Evolutionary conservation across 306 rosid species (phyloP), one percentile per base, ranked within the genome.

Genomic region (Gastrolobium villosum): DNA sequence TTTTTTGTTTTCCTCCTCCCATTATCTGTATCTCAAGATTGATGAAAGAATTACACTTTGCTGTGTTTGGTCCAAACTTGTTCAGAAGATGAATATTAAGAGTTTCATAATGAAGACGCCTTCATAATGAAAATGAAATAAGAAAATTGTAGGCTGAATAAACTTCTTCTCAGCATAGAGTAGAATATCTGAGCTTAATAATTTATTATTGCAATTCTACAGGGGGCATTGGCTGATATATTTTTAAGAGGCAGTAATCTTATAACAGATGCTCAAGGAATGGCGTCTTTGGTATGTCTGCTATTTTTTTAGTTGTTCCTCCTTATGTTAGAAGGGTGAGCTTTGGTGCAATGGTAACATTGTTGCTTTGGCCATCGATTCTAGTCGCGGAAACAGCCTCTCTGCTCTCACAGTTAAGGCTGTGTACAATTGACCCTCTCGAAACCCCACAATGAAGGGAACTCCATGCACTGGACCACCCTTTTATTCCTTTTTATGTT

Each of bases 181-280:
- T 28, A 31, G 31, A 34, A 28, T 34, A 36, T 59, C 64, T 6
- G 36, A 75, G 55, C 49, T 11, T 72, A 26, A 62, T 31, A 46
- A 40, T 50, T 62, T 59, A 52, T 41, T 10, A 61, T 45, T 67
- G 10, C 14, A 32, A 44, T 68, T 54, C 36, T 36, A 0, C 75
- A 91, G 96, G 96, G 96, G 15, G 91, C 96, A 6, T 64, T 91
- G 87, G 94, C 96, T 28, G 89, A 86, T 68, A 87, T 91, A 81
- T 91, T 92, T 70, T 82, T 95, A 57, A 85, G 94, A 82, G 90
- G 99, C 81, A 87, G 92, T 67, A 81, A 91, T 88, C 88, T 95
- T 62, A 70, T 86, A 59, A 10, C 88, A 9, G 94, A 93, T 80
- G 90, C 87, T 83, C 88, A 87, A 82, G 99, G 99, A 83, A 88